These are phyloP conservation scores for Peziza echinospora DNA, from an alignment of 495 filamentous ascomycete genomes.

Conservation along the genomic window DNA sequence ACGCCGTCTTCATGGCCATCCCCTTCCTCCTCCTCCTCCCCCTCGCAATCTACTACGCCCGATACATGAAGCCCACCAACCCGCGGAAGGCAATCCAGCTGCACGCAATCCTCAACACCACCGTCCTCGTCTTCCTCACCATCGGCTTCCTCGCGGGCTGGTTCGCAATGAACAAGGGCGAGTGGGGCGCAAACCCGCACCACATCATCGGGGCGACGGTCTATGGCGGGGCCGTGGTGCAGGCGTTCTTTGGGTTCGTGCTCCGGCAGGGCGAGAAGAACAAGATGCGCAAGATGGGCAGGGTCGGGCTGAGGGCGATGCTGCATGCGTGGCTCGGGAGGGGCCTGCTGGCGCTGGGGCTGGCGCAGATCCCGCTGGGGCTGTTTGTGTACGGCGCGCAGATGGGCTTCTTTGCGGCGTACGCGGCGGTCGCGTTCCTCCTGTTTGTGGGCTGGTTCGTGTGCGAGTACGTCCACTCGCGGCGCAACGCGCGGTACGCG, in stretches of 20 bases:
- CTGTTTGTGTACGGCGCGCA: constrained; percentile 86
- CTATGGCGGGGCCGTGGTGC: constrained; percentile 63
- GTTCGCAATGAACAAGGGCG: constrained; percentile 51
- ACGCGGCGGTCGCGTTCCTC: constrained; percentile 34
- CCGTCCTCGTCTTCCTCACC: constrained; percentile 49
- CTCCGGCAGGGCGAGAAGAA: constrained; percentile 41
- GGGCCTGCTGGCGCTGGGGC: constrained; percentile 49
- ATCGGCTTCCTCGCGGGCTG: constrained; percentile 56
- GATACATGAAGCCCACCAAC: constrained; percentile 43
- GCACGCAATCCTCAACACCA: constrained; percentile 72
- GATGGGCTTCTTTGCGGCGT: constrained; percentile 62
- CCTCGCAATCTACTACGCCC: constrained; percentile 47
- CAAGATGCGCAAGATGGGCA: constrained; percentile 10
- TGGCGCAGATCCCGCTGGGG: constrained; percentile 74
- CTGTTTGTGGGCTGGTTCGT: constrained; percentile 16
- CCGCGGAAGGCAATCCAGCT: constrained; percentile 46
- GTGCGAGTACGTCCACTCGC: constrained; percentile 11
- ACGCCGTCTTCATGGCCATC: constrained; percentile 69
- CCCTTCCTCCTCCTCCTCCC: constrained; percentile 75
- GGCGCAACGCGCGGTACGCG: neutral
- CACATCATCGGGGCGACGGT: constrained; percentile 83
- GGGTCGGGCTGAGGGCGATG: neutral
- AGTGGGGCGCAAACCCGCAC: constrained; percentile 81
- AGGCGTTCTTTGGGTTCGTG: constrained; percentile 54
- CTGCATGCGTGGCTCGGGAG: constrained; percentile 81